phyloP scores from a whole-genome alignment of 208 protist species.

The Wallacemonas sp. region DNA sequence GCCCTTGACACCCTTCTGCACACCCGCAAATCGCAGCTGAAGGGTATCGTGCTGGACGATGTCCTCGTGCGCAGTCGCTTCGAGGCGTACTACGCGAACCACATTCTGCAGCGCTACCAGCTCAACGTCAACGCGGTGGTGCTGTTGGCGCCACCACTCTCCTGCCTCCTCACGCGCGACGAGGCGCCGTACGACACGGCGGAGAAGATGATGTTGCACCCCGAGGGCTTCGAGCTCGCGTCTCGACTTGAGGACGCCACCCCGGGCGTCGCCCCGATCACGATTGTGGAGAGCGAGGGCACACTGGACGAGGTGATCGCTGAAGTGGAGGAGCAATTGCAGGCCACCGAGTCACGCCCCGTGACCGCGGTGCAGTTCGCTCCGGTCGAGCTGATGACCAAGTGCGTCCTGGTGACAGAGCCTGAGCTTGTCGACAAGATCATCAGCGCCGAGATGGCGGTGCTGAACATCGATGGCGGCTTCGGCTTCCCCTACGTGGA shows the following conservation, averaged over 20 bases:
- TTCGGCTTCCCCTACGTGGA: constrained; percentile 78
- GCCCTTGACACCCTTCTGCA: constrained; percentile 42
- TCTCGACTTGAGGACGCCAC: constrained; percentile 30
- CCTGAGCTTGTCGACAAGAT: constrained; percentile 51
- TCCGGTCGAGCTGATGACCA: constrained; percentile 55
- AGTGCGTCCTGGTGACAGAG: constrained; percentile 58
- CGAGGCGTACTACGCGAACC: constrained; percentile 74
- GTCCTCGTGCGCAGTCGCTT: constrained; percentile 65
- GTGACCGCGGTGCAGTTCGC: constrained; percentile 44
- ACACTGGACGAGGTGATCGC: constrained; percentile 33
- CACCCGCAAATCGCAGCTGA: constrained; percentile 38
- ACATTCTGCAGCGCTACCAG: constrained; percentile 49
- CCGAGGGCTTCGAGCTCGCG: constrained; percentile 84
- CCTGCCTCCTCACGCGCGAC: constrained; percentile 40
- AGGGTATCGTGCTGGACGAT: constrained; percentile 84
- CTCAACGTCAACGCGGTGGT: constrained; percentile 69
- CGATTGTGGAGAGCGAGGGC: constrained; percentile 52
- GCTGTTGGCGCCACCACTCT: constrained; percentile 52
- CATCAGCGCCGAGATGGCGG: constrained; percentile 41
- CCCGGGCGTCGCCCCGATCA: constrained; percentile 24
- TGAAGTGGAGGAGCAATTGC: constrained; percentile 28
- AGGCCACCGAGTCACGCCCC: constrained; percentile 27
- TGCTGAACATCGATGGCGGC: constrained; percentile 27
- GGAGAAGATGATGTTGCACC: constrained; percentile 49
- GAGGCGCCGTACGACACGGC: constrained; percentile 39